Base-by-base conservation (phyloP, 164 flowering plant genomes). In the Stephania yunnanensis region DNA sequence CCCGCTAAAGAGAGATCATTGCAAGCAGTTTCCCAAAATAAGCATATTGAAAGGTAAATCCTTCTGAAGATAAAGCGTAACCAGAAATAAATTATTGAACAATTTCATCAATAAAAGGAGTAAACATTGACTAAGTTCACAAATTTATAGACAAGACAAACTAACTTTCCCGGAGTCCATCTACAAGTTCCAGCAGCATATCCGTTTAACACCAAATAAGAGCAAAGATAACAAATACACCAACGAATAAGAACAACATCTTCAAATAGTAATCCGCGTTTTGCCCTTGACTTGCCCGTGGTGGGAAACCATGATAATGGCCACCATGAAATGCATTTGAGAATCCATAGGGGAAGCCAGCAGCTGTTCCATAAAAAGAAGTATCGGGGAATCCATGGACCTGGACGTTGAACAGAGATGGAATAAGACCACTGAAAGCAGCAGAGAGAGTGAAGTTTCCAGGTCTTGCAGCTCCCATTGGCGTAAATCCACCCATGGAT, bases 371-470 rank as follows among this genome's bases (percentile, higher is more conserved):
- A 83, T 88, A 87, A 42, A 86, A 76, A 20, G 87, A 77, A 53
- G 87, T 84, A 66, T 65, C 55, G 15, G 86, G 86, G 65, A 85
- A 86, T 36, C 93, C 90, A 76, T 91, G 89, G 46, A 88, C 80
- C 29, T 88, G 88, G 71, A 88, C 72, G 46, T 86, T 88, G 61
- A 91, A 81, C 48, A 89, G 77, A 1, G 87, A 78, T 4, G 93
- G 91, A 46, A 88, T 79, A 15, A 89, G 79, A 52, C 93, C 90
- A 45, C 92, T 91, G 82, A 87, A 83, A 45, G 89, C 89, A 7
- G 88, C 85, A 15, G 89, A 83, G 48, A 89, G 70, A 1, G 87
- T 84, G 73, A 90, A 82, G 75, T 86, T 87, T 19, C 91, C 91
- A 75, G 83, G 73, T 75, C 89, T 81, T 15, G 91, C 81, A 55